These are phyloP conservation scores for Candida boleticola DNA, from an alignment of 805 yeast genomes.

Conservation along the genomic window DNA sequence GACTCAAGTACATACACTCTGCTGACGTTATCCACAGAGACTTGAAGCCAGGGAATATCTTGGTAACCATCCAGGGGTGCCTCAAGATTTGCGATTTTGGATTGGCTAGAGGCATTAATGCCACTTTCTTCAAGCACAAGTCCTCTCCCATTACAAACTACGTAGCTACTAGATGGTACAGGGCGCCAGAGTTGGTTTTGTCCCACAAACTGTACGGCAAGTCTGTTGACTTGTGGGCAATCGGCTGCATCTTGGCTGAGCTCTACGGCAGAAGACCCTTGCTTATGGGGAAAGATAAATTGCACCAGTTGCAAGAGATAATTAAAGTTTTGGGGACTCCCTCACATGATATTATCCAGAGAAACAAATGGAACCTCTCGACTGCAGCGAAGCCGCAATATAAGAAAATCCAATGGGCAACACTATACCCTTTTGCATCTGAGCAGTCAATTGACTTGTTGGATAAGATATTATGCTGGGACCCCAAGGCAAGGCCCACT, in stretches of 20 bases:
- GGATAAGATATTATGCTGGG: conserved; percentile 61
- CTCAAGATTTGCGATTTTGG: conserved; percentile 94
- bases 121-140: conserved; percentile 26
- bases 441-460: conserved; percentile 51
- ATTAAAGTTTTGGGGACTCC: conserved; percentile 74
- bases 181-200: conserved; percentile 88
- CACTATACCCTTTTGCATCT: conserved; percentile 63
- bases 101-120: conserved; percentile 72
- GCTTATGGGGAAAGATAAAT: conserved; percentile 71
- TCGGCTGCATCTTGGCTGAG: conserved; percentile 88
- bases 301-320: conserved; percentile 70
- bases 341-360: conserved; percentile 38
- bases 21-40: conserved; percentile 93
- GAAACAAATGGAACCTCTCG: conserved; percentile 26
- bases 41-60: conserved; percentile 85
- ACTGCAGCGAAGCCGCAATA: conserved; percentile 38
- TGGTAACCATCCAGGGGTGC: conserved; percentile 70
- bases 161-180: conserved; percentile 93
- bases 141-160: conserved; percentile 65
- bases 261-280: conserved; percentile 76
- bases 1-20: conserved; percentile 83
- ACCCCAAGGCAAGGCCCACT: conserved; percentile 49
- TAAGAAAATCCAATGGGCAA: conserved; percentile 41
- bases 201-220: conserved; percentile 59
- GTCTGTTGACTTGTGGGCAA: conserved; percentile 87